Conservation (phyloP, 2,329 filamentous ascomycete species). For the Lachnellula arida region DNA sequence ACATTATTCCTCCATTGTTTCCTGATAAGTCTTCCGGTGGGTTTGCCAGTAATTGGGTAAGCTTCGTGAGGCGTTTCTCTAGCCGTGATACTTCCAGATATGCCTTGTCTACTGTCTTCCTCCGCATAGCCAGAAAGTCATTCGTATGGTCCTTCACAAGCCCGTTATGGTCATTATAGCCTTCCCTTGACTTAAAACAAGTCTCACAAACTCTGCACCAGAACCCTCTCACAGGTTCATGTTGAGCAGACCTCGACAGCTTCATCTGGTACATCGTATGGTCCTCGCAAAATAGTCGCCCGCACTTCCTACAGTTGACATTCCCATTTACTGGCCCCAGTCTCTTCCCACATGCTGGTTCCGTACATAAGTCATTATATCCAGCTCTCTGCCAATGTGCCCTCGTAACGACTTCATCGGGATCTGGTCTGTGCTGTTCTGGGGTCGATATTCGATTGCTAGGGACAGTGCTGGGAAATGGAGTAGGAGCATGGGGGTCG, state of each 20-base stretch:
- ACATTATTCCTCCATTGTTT: conserved; percentile 46
- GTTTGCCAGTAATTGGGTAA: conserved; percentile 78
- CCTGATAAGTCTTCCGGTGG: conserved; percentile 61
- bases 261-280: conserved; percentile 99
- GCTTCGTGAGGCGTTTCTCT: conserved; percentile 85
- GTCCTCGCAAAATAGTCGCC: conserved; percentile 89
- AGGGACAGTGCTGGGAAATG: conserved; percentile 32
- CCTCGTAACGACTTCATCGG: conserved; percentile 84
- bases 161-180: conserved; percentile 86
- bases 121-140: conserved; percentile 66
- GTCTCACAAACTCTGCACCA: conserved; percentile 98
- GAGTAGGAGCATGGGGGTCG: conserved; percentile 42
- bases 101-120: conserved; percentile 75
- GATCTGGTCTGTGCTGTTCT: conserved; percentile 48
- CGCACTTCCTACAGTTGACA: conserved; percentile 92
- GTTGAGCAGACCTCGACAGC: conserved; percentile 78
- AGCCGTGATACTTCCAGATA: conserved; percentile 83
- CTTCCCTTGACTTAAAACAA: conserved; percentile 95
- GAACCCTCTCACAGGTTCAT: conserved; percentile 83
- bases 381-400: conserved; percentile 82
- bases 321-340: conserved; percentile 75
- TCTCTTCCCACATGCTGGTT: conserved; percentile 77
- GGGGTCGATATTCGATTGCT: conserved; percentile 33
- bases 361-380: conserved; percentile 74
- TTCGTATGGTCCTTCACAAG: conserved; percentile 65